A percentile compares a stretch with the other conserved stretches of the same genome.
phyloP scores from a whole-genome alignment of 2,329 filamentous ascomycete genomes.

The Cladorrhinum sp. region DNA sequence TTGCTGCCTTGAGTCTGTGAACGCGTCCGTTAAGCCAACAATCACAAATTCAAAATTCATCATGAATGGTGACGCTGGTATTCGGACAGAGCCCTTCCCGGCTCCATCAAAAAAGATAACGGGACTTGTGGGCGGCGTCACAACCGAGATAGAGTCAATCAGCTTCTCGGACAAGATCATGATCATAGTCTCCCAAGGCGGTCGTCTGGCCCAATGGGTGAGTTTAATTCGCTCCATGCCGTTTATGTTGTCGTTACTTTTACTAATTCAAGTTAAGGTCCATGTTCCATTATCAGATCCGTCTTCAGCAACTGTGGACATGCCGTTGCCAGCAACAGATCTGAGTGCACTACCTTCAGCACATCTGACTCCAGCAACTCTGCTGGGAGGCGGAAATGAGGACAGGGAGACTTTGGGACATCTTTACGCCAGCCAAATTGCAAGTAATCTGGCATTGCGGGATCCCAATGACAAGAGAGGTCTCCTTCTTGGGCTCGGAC shows the following conservation, averaged over 20 bases:
- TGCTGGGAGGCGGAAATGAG: conserved; percentile 78
- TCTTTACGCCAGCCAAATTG: conserved; percentile 85
- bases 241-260: conserved; percentile 19
- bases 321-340: conserved; percentile 48
- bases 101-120: conserved; percentile 58
- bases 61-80: conserved; percentile 31
- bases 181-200: conserved; percentile 82
- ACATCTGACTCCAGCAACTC: conserved; percentile 79
- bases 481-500: conserved; percentile 60
- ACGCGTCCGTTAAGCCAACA: background rate
- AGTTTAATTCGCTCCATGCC: conserved; percentile 27
- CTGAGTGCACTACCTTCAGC: conserved; percentile 66
- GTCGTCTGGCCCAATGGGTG: conserved; percentile 90
- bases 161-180: conserved; percentile 88
- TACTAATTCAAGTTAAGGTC: conserved; percentile 46
- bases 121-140: conserved; percentile 62
- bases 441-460: conserved; percentile 70
- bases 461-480: conserved; percentile 62
- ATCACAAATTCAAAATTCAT: background rate
- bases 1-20: background rate
- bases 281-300: conserved; percentile 74
- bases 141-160: conserved; percentile 70
- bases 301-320: conserved; percentile 61
- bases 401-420: conserved; percentile 82
- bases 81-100: conserved; percentile 62